Evolutionary conservation across 1,284 basidiomycete species (phyloP).

Genomic region (Gymnopus androsaceus): DNA sequence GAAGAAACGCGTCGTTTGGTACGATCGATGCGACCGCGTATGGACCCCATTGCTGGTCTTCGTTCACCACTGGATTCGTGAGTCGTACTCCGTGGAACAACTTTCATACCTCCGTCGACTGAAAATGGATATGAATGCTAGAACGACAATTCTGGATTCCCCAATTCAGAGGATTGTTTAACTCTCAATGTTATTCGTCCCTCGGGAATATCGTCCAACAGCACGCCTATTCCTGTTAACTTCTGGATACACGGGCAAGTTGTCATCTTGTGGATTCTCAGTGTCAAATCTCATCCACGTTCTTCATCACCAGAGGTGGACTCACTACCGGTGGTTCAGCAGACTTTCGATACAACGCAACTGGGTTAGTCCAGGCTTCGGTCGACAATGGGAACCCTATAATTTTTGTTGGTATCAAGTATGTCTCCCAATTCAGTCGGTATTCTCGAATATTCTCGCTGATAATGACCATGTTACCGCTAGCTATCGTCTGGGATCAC

Average conservation of each 20-base stretch:
- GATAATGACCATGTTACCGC: neutral
- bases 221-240: neutral
- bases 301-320: slow-evolving; percentile 2
- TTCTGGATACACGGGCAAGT: slow-evolving; percentile 10
- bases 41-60: neutral
- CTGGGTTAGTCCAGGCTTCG: slow-evolving; percentile 1
- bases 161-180: slow-evolving; percentile 7
- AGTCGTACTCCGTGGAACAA: no score
- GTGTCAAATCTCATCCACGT: neutral
- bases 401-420: neutral
- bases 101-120: no score
- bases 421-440: neutral
- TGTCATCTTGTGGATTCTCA: no score
- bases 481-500: neutral
- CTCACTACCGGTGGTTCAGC: neutral
- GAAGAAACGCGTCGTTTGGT: neutral
- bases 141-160: neutral
- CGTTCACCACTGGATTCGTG: no score
- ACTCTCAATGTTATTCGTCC: slow-evolving; percentile 10
- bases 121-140: no score
- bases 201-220: neutral
- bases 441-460: neutral
- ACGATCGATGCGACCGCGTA: neutral
- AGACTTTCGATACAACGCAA: neutral
- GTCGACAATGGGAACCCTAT: slow-evolving; percentile 2